A percentile compares a stretch with the other conserved stretches of the same genome.
phyloP scores from a whole-genome alignment of 1,284 basidiomycete species.

The Moesziomyces sp. region DNA sequence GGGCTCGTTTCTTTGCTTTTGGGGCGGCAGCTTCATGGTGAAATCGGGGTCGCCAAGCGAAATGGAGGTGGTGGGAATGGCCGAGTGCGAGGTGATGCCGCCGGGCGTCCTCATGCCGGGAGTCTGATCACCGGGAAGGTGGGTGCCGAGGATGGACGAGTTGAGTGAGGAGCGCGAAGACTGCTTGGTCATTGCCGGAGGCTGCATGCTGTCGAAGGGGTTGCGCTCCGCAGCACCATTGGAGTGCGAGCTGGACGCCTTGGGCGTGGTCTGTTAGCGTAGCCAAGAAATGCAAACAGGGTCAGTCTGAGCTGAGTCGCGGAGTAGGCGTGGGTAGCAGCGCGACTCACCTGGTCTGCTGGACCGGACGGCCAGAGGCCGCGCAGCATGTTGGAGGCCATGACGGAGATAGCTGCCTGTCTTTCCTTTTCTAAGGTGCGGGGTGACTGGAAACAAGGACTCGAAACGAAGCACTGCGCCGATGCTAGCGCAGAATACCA shows the following conservation, averaged over 20 bases:
- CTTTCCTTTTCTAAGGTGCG: too few species aligned
- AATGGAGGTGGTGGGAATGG: slow-evolving; percentile 59
- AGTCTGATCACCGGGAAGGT: slow-evolving; percentile 38
- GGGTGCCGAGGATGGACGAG: slow-evolving; percentile 31
- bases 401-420: background rate
- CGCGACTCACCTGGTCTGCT: slow-evolving; percentile 54
- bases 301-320: slow-evolving; percentile 5
- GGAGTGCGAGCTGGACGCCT: slow-evolving; percentile 50
- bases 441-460: too few species aligned
- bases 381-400: slow-evolving; percentile 62
- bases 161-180: slow-evolving; percentile 42
- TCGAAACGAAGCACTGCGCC: background rate
- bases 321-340: slow-evolving; percentile 1
- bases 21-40: slow-evolving; percentile 64
- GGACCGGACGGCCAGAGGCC: slow-evolving; percentile 61
- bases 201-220: slow-evolving; percentile 57
- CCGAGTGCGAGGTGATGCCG: slow-evolving; percentile 54
- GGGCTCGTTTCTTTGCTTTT: slow-evolving; percentile 45
- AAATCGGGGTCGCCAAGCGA: slow-evolving; percentile 62
- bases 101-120: slow-evolving; percentile 62
- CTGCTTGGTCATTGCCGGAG: slow-evolving; percentile 38
- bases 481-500: background rate
- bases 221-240: slow-evolving; percentile 57
- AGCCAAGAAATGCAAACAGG: background rate
- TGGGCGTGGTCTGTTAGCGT: slow-evolving; percentile 50